Evolutionary conservation across 306 rosid species (phyloP), one percentile per base, ranked within the genome.

Genomic region (Casuarina equisetifolia): DNA sequence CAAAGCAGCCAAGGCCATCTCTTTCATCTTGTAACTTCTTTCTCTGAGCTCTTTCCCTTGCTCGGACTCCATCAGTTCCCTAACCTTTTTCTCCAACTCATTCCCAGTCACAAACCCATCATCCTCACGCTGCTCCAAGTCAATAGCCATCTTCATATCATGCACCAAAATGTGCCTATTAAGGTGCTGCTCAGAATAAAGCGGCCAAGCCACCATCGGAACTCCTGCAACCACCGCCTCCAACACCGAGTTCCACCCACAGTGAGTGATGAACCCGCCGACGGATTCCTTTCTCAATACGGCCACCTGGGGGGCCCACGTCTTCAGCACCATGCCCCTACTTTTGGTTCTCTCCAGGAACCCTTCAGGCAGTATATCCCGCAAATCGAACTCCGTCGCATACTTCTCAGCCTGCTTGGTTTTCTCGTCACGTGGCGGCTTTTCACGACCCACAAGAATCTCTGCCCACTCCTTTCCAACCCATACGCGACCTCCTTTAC

Each of bases 201-300:
- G 64, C 12, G 94, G 90, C 94, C 94, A 88, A 7, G 89, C 84
- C 67, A 84, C 74, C 80, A 86, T 78, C 0, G 90, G 90, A 45
- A 89, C 89, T 3, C 92, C 92, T 0, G 62, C 83, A 7, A 81
- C 74, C 1, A 86, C 76, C 0, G 90, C 82, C 51, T 91, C 97
- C 64, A 91, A 46, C 48, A 88, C 87, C 17, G 90, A 91, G 83
- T 89, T 91, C 97, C 93, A 91, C 6, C 93, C 97, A 45, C 87
- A 85, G 38, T 90, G 94, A 9, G 79, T 85, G 83, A 90, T 84
- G 15, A 90, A 88, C 49, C 92, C 92, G 2, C 92, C 96, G 1
- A 89, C 82, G 0, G 97, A 82, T 8, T 80, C 71, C 9, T 89
- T 90, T 62, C 82, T 83, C 43, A 91, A 72, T 9, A 89, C 84